These are phyloP conservation scores for Luvunga scandens DNA, from an alignment of 345 rosid genomes.

Conservation along the genomic window DNA sequence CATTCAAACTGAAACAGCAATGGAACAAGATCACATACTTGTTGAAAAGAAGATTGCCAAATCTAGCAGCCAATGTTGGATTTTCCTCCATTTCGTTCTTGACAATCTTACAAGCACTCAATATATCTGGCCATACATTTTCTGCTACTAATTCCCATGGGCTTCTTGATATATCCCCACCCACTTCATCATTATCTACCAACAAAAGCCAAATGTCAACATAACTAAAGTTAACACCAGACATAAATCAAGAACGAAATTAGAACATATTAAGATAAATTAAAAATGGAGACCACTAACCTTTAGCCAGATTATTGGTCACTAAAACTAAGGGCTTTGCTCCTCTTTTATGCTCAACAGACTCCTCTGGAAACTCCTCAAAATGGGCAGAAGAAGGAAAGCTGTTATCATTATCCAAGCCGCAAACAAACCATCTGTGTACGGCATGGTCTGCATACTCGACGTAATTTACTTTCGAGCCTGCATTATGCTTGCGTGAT, in stretches of 20 bases:
- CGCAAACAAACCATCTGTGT: slow-evolving; percentile 31
- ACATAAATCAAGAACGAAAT: slow-evolving; percentile 8
- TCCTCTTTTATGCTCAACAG: slow-evolving; percentile 24
- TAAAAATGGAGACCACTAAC: slow-evolving; percentile 19
- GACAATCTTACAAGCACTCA: not conserved
- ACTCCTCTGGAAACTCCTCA: slow-evolving; percentile 34
- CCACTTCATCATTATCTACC: slow-evolving; percentile 19
- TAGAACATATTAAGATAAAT: not conserved
- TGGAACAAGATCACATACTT: slow-evolving; percentile 32
- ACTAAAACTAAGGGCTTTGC: slow-evolving; percentile 36
- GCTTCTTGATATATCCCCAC: slow-evolving; percentile 13
- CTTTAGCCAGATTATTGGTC: slow-evolving; percentile 19
- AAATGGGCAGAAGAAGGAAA: slow-evolving; percentile 35
- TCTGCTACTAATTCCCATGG: slow-evolving; percentile 46
- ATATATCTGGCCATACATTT: slow-evolving; percentile 43
- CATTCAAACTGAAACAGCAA: not conserved
- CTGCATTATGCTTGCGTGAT: not conserved
- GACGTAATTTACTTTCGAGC: not conserved
- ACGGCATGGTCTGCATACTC: slow-evolving; percentile 18
- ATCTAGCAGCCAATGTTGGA: too few relatives aligned
- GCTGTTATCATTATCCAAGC: slow-evolving; percentile 34
- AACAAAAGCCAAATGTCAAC: not conserved
- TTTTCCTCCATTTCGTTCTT: too few relatives aligned
- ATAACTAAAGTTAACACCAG: not conserved
- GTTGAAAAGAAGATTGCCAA: slow-evolving; percentile 22